Evolutionary conservation across 2,329 filamentous ascomycete species (phyloP), one percentile per base, ranked within the genome.

Genomic region (Scytalidium sp.): DNA sequence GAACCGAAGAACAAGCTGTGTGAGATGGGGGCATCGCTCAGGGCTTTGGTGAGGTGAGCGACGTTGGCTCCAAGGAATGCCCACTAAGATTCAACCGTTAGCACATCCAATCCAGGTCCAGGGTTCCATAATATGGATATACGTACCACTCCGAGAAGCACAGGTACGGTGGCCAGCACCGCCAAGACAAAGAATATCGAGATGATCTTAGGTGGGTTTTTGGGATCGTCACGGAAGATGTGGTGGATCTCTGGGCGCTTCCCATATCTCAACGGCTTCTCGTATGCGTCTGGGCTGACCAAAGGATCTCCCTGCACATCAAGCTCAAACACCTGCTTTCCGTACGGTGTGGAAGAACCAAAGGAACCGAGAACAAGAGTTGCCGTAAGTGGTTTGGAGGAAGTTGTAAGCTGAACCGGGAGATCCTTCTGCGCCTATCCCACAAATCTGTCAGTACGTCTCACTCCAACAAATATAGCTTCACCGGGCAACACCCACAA

Each of bases 1-100:
- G 91, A 96, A 46, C 88, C 88, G 59, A 95, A 88, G 75, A 97
- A 99, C 27, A 91, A 69, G 23, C 75, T 75, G 67, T 99, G 93
- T 4, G 93, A 86, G 41, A 96, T 60, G 2, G 94, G 93, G 1
- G 90, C 88, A 19, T 80, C 76, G 50, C 81, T 75, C 45, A 97
- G 71, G 8, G 94, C 93, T 66, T 87, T 87, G 46, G 81, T 69
- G 1, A 94, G 70, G 66, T 97, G 90, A 62, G 79, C 80, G 53
- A 92, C 64, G 69, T 99, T 99, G 61, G 84, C 93, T 54, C 93
- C 93, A 45, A 96, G 78, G 46, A 80, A 72, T 51, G 85, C 67
- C 93, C 93, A 99, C 87, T 92, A 53, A 55, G 50, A 29, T 29
- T 19, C 5, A 17, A 43, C 59, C 43, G 60, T 62, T 55, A 62